A percentile compares a stretch with the other conserved stretches of the same genome.
These are phyloP conservation scores for Nitzschia inconspicua DNA, from an alignment of 108 stramenopile genomes.

Conservation along the genomic window DNA sequence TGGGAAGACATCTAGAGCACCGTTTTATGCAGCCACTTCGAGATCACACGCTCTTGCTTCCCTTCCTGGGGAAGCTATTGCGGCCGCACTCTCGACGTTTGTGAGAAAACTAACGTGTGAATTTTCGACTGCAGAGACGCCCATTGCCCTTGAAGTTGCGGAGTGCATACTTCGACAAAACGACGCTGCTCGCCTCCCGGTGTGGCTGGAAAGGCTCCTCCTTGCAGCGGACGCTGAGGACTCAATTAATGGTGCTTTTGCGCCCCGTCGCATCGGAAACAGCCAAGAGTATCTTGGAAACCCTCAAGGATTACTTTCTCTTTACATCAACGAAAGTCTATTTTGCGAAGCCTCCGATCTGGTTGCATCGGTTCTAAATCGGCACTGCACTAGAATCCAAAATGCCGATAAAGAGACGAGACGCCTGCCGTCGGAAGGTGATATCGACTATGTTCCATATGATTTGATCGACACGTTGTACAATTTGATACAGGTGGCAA, in stretches of 20 bases:
- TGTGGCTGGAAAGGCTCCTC: slow-evolving; percentile 70
- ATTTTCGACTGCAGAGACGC: slow-evolving; percentile 42
- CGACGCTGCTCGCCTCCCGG: slow-evolving; percentile 41
- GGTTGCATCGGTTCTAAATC: slow-evolving; percentile 22
- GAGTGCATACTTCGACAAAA: slow-evolving; percentile 28
- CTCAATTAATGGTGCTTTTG: slow-evolving; percentile 44
- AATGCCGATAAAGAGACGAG: too few relatives aligned
- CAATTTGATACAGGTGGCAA: slow-evolving; percentile 51
- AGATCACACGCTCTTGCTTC: background rate
- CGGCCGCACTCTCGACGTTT: slow-evolving; percentile 36
- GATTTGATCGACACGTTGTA: slow-evolving; percentile 68
- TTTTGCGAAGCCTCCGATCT: slow-evolving; percentile 66
- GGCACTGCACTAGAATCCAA: background rate
- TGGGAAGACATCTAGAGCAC: background rate
- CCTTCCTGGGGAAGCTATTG: background rate
- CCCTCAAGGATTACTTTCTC: slow-evolving; percentile 53
- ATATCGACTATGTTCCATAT: slow-evolving; percentile 79
- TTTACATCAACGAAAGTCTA: slow-evolving; percentile 62
- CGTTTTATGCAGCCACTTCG: slow-evolving; percentile 17
- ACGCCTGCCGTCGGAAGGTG: slow-evolving; percentile 78
- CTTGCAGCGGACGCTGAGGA: slow-evolving; percentile 20
- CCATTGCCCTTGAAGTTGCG: slow-evolving; percentile 69
- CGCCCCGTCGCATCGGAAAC: slow-evolving; percentile 14
- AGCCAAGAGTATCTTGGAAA: slow-evolving; percentile 30
- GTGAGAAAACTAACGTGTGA: slow-evolving; percentile 39